Percentiles rank a stretch among this genome's conserved stretches.
Conservation (phyloP, 768 basidiomycete species). For the Polyporus arcularius region DNA sequence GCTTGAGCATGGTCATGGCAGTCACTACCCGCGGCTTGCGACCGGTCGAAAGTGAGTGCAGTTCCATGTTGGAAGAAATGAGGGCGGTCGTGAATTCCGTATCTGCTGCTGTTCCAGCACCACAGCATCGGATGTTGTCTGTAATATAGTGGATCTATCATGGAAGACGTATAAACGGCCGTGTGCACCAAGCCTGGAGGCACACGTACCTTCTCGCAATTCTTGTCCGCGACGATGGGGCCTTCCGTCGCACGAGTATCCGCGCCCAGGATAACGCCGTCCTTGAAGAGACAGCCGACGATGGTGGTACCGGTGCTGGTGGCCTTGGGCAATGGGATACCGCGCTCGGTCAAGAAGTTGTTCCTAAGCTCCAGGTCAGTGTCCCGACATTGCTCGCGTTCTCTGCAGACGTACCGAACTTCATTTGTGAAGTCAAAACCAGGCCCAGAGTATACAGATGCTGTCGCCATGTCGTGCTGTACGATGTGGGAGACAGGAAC, state of each 20-base stretch:
- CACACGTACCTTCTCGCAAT: constrained; percentile 91
- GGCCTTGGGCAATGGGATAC: constrained; percentile 75
- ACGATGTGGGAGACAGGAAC: not conserved
- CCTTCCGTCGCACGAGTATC: constrained; percentile 97
- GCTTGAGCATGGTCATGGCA: constrained; percentile 99
- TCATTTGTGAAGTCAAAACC: constrained; percentile 84
- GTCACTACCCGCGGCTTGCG: constrained; percentile 93
- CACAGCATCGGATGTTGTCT: constrained; percentile 95
- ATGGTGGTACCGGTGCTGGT: constrained; percentile 97
- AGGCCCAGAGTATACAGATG: constrained; percentile 49
- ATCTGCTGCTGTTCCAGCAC: constrained; percentile 98
- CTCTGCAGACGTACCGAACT: constrained; percentile 48
- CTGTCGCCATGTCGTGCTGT: constrained; percentile 41
- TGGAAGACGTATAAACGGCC: not conserved
- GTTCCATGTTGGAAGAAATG: constrained; percentile 94
- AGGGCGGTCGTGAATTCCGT: constrained; percentile 94
- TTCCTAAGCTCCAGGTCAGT: constrained; percentile 48
- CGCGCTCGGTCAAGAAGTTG: constrained; percentile 68
- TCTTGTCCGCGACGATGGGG: constrained; percentile 96
- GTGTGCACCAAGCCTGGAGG: not conserved
- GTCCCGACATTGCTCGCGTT: too few species aligned
- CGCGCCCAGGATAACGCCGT: constrained; percentile 92
- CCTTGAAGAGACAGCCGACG: constrained; percentile 91
- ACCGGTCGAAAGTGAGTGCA: constrained; percentile 88
- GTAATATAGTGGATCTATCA: constrained; percentile 94